Percentiles rank a stretch among this genome's conserved stretches.
phyloP scores from a whole-genome alignment of 192 early-diverging fungal species.

The Mortierella alpina region DNA sequence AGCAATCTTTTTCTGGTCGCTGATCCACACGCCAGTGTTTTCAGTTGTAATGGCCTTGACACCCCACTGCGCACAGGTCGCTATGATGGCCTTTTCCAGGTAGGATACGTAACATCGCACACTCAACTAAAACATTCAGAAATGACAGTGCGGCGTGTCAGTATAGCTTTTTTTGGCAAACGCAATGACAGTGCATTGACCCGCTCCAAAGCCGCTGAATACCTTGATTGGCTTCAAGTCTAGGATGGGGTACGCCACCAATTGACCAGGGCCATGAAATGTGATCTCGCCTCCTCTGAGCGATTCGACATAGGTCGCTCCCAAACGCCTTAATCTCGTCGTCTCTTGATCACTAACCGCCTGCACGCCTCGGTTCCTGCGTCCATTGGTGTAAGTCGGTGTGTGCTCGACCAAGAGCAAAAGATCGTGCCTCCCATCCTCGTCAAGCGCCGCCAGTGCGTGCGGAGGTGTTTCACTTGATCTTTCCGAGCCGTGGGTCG shows the following conservation, averaged over 20 bases:
- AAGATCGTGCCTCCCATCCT: slow-evolving; percentile 56
- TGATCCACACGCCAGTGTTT: slow-evolving; percentile 95
- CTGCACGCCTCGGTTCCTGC: slow-evolving; percentile 74
- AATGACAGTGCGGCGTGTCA: neutral
- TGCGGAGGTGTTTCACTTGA: neutral
- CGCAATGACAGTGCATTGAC: neutral
- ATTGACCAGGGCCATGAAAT: slow-evolving; percentile 97
- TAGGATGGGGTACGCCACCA: slow-evolving; percentile 94
- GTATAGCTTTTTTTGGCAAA: neutral
- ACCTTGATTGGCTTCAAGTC: slow-evolving; percentile 79
- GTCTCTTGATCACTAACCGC: slow-evolving; percentile 58
- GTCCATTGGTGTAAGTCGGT: slow-evolving; percentile 92
- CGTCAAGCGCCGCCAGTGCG: neutral
- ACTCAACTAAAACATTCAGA: slow-evolving; percentile 55
- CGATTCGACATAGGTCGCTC: slow-evolving; percentile 84
- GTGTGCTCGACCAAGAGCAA: slow-evolving; percentile 85
- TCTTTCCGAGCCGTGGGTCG: too few species aligned
- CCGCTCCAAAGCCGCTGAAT: slow-evolving; percentile 4
- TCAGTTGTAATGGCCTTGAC: slow-evolving; percentile 73
- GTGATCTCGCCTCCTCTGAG: slow-evolving; percentile 93
- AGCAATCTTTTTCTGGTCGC: slow-evolving; percentile 85
- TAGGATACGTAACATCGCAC: slow-evolving; percentile 82
- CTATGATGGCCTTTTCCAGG: slow-evolving; percentile 83
- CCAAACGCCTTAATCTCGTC: slow-evolving; percentile 63
- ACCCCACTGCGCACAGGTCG: slow-evolving; percentile 72